Evolutionary conservation across 2,329 filamentous ascomycete species (phyloP).

Genomic region (Fusarium tupiense): DNA sequence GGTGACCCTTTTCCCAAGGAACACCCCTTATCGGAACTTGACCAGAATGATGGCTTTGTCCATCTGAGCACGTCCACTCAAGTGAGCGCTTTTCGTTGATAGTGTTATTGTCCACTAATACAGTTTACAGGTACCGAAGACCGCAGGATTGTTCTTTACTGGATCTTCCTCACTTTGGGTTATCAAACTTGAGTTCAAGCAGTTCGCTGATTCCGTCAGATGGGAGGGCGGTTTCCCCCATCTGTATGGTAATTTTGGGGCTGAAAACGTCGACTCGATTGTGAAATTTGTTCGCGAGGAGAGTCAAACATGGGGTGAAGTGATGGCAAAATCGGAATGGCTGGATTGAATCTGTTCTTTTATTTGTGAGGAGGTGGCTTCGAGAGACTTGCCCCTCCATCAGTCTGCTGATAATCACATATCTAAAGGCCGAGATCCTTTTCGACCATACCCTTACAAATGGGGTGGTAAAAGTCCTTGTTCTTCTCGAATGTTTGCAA

Average conservation of each 20-base stretch:
- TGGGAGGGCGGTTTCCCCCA: constrained; percentile 71
- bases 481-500: constrained; percentile 86
- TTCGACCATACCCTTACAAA: constrained; percentile 85
- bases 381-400: not conserved
- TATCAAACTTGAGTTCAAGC: constrained; percentile 62
- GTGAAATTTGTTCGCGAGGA: constrained; percentile 58
- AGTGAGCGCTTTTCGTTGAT: constrained; percentile 46
- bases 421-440: constrained; percentile 73
- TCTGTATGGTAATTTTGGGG: constrained; percentile 67
- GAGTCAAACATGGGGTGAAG: constrained; percentile 58
- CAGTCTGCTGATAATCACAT: not conserved
- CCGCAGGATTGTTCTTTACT: constrained; percentile 57
- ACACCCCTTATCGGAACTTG: constrained; percentile 68
- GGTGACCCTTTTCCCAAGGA: constrained; percentile 62
- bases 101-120: not conserved
- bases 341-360: constrained; percentile 46
- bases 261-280: constrained; percentile 58
- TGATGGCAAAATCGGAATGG: constrained; percentile 54
- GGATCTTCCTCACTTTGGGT: constrained; percentile 56
- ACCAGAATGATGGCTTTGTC: constrained; percentile 68
- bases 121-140: constrained; percentile 53
- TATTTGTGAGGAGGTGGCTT: not conserved
- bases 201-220: constrained; percentile 55
- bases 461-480: constrained; percentile 94
- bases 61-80: constrained; percentile 68